Conservation (phyloP, 345 rosid species). For the Kandelia obovata region DNA sequence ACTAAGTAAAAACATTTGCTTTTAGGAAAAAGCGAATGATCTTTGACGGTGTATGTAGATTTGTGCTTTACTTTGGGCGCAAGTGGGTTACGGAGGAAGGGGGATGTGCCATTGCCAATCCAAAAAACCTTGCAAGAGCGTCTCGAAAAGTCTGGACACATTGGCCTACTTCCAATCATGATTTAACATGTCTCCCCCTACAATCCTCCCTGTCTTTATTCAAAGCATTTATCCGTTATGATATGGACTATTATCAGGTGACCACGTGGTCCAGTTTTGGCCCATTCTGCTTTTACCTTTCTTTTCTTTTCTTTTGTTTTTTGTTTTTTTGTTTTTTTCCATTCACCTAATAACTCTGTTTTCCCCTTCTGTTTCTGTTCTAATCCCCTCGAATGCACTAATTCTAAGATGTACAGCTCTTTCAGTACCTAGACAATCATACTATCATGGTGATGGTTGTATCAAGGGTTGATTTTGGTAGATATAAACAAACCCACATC, state of each 20-base stretch:
- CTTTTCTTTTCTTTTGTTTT: not conserved
- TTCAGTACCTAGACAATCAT: not conserved
- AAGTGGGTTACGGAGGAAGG: not conserved
- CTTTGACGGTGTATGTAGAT: no score
- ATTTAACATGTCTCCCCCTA: constrained; percentile 14
- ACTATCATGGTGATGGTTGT: not conserved
- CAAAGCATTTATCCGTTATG: constrained; percentile 14
- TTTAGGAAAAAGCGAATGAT: no score
- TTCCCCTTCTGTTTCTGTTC: no score
- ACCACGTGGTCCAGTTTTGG: constrained; percentile 7
- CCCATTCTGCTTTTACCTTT: not conserved
- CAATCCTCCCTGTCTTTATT: constrained; percentile 1
- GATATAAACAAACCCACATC: not conserved
- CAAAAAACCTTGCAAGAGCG: not conserved
- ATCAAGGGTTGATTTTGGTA: no score
- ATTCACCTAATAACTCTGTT: no score
- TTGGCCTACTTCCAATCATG: constrained; percentile 17
- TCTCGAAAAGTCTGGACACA: not conserved
- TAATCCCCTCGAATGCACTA: not conserved
- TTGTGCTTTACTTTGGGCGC: no score
- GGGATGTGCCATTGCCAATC: not conserved
- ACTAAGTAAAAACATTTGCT: no score
- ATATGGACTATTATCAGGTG: constrained; percentile 11
- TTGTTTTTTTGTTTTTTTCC: not conserved
- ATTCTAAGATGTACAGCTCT: not conserved